A percentile compares a stretch with the other conserved stretches of the same genome.
These are phyloP conservation scores for Solanum phureja DNA, from an alignment of 257 asterid genomes.

Conservation along the genomic window DNA sequence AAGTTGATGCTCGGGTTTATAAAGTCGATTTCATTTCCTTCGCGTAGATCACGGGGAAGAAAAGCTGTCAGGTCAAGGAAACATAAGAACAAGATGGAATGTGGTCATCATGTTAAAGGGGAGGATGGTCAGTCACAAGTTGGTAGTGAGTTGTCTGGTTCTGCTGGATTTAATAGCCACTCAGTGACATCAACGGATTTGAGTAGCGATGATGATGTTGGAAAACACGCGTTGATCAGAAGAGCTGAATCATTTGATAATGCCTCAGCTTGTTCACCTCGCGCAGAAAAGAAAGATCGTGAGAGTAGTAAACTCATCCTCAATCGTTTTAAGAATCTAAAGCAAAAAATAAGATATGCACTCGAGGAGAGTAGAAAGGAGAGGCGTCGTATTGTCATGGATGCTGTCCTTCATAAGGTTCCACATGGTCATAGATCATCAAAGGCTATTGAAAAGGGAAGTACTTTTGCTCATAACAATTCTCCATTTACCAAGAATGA, in stretches of 20 bases:
- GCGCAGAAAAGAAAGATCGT: conserved; percentile 11
- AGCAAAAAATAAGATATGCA: conserved; percentile 49
- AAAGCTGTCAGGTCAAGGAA: not conserved
- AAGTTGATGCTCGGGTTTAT: conserved; percentile 25
- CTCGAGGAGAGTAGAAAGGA: conserved; percentile 54
- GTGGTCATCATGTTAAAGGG: conserved; percentile 2
- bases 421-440: conserved; percentile 38
- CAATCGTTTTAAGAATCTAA: conserved; percentile 50
- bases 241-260: conserved; percentile 8
- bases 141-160: not conserved
- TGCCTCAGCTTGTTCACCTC: conserved; percentile 7
- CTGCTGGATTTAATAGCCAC: not conserved
- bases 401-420: conserved; percentile 58
- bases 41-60: conserved; percentile 7
- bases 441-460: conserved; percentile 8
- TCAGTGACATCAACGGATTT: conserved; percentile 1
- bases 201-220: not conserved
- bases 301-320: conserved; percentile 32
- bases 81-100: not conserved
- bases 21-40: conserved; percentile 59
- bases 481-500: conserved; percentile 4
- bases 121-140: not conserved
- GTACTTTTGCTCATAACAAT: not conserved
- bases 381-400: conserved; percentile 63
- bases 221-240: not conserved